phyloP scores from a whole-genome alignment of 306 rosid genomes.

The Castanea crenata region DNA sequence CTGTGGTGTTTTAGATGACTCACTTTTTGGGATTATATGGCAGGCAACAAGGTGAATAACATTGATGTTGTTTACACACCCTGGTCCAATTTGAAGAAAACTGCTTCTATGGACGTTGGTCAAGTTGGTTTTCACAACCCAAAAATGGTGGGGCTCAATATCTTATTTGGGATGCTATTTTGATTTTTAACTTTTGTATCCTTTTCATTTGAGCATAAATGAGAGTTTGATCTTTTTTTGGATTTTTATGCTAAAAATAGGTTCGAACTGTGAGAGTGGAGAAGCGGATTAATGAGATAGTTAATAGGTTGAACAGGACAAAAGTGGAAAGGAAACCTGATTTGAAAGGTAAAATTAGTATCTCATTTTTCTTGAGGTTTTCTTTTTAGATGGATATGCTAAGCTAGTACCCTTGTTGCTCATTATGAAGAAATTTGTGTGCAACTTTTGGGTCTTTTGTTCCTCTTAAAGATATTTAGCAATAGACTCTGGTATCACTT shows the following conservation, averaged over 20 bases:
- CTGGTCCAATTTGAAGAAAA: conserved; percentile 96
- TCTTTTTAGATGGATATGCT: not conserved
- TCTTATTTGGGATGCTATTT: conserved; percentile 2
- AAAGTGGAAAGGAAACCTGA: conserved; percentile 93
- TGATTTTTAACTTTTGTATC: not conserved
- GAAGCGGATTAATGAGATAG: conserved; percentile 88
- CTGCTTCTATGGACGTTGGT: conserved; percentile 97
- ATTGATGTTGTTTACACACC: conserved; percentile 96
- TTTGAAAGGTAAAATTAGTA: conserved; percentile 68
- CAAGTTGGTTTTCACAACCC: conserved; percentile 92
- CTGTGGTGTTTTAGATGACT: conserved; percentile 6
- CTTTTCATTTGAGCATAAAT: conserved; percentile 16
- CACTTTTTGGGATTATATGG: conserved; percentile 13
- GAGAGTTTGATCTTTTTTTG: conserved; percentile 20
- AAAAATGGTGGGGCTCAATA: conserved; percentile 55
- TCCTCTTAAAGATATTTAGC: not conserved
- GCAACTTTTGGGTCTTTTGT: not conserved
- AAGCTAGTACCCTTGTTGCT: not conserved
- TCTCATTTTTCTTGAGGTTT: conserved; percentile 10
- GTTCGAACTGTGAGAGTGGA: conserved; percentile 89
- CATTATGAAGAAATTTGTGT: not conserved
- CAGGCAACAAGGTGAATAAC: conserved; percentile 95
- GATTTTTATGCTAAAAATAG: conserved; percentile 38
- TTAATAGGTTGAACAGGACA: conserved; percentile 83
- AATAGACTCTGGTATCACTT: not conserved